Percentiles rank a stretch among this genome's conserved stretches.
These are phyloP conservation scores for Vaccinium macrocarpon DNA, from an alignment of 148 eudicot genomes.

Conservation along the genomic window DNA sequence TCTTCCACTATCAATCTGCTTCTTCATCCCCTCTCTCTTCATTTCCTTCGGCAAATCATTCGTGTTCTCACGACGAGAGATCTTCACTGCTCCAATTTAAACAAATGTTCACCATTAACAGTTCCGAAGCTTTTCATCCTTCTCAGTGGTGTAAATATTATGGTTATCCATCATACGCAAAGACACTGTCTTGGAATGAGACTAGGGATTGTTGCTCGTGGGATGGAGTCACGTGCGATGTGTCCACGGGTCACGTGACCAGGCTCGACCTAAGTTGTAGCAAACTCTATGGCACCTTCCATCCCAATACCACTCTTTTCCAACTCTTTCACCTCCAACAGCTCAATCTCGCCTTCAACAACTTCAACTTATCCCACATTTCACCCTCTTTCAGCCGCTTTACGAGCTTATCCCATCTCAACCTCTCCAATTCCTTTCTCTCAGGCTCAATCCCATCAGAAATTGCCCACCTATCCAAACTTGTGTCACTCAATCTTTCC, in stretches of 20 bases:
- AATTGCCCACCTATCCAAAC: neutral
- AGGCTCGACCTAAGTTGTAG: conserved; percentile 15
- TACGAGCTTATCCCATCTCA: neutral
- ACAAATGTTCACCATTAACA: neutral
- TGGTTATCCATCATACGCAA: no score
- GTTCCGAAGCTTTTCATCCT: no score
- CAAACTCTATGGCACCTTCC: neutral
- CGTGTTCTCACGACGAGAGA: neutral
- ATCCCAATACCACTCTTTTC: neutral
- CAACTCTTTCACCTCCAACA: neutral
- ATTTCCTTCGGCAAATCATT: neutral
- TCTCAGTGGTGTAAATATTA: no score
- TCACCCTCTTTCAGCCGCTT: neutral
- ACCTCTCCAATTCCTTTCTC: neutral
- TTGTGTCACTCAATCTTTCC: neutral
- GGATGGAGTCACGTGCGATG: conserved; percentile 11
- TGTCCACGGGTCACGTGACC: conserved; percentile 3
- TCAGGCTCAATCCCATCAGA: conserved; percentile 1
- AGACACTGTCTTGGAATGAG: conserved; percentile 4
- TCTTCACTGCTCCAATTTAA: neutral
- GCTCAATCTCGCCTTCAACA: neutral
- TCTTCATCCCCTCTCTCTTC: neutral
- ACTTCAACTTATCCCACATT: neutral
- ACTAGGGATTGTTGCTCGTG: neutral
- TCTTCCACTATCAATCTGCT: neutral